Base-by-base conservation (phyloP, 2,329 filamentous ascomycete genomes). In the Periconia sp. region DNA sequence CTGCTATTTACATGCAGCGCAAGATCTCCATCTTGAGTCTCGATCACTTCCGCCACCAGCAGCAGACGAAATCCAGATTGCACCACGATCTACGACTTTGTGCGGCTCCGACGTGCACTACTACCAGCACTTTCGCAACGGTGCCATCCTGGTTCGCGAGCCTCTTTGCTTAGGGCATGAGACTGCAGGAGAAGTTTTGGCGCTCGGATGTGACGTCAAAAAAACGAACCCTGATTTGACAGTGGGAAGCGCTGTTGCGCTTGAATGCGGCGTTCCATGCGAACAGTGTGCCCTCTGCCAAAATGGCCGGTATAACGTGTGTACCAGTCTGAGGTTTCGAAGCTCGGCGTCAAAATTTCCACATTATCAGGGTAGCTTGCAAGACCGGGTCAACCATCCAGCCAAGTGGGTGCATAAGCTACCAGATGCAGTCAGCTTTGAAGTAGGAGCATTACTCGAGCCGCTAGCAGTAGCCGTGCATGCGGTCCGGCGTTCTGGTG, bases 331-430 rank as follows among this genome's bases (percentile, higher is more conserved):
- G 87, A 90, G 61, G 80, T 78, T 84, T 54, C 69, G 78, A 0
- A 80, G 80, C n/a, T 79, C 52, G 81, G 81, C 0, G 73, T 82
- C 52, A 65, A 73, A 35, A 81, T 82, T 33, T n/a, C 31, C 31
- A 9, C 31, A 33, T 18, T 10, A 10, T 6, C 31, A 33, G n/a
- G 92, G 91, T 23, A 79, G 95, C 53, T 79, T 96, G 58, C 82
- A 90, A 54, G 83, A 90, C 69, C 95, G 95, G 68, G 88, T 95
- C 73, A 94, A 91, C 75, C 91, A 95, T 75, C 90, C 88, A 5
- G 89, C 89, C 13, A 77, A 85, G 25, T 95, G 89, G 89, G 95
- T 90, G 73, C 89, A 95, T 77, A 92, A 94, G 78, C 92, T 96
- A 59, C 88, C 87, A 35, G 75, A 87, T 70, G 50, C 32, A 28